Conservation (phyloP, 495 filamentous ascomycete species). For the Podospora conica region DNA sequence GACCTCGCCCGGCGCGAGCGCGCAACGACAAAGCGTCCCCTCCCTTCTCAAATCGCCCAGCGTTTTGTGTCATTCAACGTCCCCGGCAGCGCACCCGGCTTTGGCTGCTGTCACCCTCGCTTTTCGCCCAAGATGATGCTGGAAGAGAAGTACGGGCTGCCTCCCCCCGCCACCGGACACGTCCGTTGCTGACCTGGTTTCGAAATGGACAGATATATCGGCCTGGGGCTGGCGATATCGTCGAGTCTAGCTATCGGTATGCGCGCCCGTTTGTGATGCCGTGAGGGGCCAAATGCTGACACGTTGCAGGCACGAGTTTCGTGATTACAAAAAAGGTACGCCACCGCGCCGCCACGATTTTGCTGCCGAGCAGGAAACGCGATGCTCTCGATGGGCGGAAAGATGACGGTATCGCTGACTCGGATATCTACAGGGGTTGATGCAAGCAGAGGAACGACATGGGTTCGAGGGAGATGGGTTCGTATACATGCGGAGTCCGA, state of each 20-base stretch:
- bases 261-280: constrained; percentile 23
- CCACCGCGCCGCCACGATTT: constrained; percentile 1
- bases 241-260: constrained; percentile 92
- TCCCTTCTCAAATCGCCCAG: neutral
- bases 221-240: constrained; percentile 78
- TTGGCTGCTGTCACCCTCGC: constrained; percentile 31
- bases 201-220: constrained; percentile 66
- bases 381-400: neutral
- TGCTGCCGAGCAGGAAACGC: neutral
- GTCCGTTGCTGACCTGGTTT: neutral
- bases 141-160: constrained; percentile 73
- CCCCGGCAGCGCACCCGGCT: constrained; percentile 19
- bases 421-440: constrained; percentile 60
- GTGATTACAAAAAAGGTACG: constrained; percentile 87
- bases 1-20: constrained; percentile 17
- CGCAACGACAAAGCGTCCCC: neutral
- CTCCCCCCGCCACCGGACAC: neutral
- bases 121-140: constrained; percentile 53
- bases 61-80: constrained; percentile 5
- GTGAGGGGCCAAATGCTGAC: constrained; percentile 20
- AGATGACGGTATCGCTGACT: constrained; percentile 16
- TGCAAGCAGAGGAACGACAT: constrained; percentile 80
- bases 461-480: constrained; percentile 97
- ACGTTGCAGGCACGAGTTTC: constrained; percentile 69
- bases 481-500: constrained; percentile 81